Evolutionary conservation across 1,139 yeast genomes (phyloP), one percentile per base, ranked within the genome.

Genomic region (Magnusiomyces paraingens): DNA sequence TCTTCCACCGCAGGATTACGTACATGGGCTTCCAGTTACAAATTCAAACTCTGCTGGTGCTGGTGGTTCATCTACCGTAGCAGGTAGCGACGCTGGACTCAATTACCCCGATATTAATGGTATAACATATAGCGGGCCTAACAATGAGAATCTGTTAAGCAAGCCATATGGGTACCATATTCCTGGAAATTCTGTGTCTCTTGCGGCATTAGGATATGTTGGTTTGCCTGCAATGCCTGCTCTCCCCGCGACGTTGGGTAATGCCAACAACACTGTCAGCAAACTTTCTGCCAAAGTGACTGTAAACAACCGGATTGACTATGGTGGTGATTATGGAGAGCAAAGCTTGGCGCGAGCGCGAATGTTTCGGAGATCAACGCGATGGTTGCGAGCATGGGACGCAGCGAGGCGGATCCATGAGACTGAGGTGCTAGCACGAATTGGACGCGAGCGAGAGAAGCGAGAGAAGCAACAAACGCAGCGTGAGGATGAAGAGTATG

Each of bases 241-340:
- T 2, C 6, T 11, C 17, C 21, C 40, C 14, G 29, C 26, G n/a
- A 17, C 6, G 3, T 8, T 18, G 12, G 12, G 11, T 14, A 49
- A 41, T 22, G 20, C 8, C 21, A 20, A 20, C 3, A 47, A 49
- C 6, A 46, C 39, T 40, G 29, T 18, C 4, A 44, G 50, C 5
- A 26, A 48, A 40, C 8, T 32, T 14, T 17, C 29, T 22, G 21
- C 11, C 51, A 46, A 36, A 47, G 29, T 41, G 5, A 45, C 44
- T 12, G 44, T 40, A 12, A 44, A 47, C 22, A 40, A 46, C 26
- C 47, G 42, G 20, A 42, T 52, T 14, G 47, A 43, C 3, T 15
- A 12, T 8, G 47, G 49, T 17, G 55, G 54, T 6, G 67, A 65
- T 52, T 63, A 56, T 47, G 69, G 69, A 12, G 69, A 66, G 52